Evolutionary conservation across 2,329 filamentous ascomycete species (phyloP).

Genomic region (Cladosporium oxysporum): DNA sequence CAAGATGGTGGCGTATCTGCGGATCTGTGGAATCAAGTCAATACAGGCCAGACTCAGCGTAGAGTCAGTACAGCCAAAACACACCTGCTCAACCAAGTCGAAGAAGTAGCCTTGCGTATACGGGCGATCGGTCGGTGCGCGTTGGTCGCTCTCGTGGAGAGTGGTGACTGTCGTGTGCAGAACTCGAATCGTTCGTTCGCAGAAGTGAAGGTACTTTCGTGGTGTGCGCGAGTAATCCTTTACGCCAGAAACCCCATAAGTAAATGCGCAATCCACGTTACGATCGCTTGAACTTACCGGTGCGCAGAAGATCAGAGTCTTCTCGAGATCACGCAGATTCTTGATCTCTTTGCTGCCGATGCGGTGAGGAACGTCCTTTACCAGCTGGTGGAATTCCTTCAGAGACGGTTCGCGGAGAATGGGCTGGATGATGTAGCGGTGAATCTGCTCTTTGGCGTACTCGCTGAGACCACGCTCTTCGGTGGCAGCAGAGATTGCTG

Average conservation of each 20-base stretch:
- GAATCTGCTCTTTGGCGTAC: slow-evolving; percentile 74
- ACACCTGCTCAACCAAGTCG: slow-evolving; percentile 82
- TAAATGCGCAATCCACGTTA: slow-evolving; percentile 62
- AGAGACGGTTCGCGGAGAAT: slow-evolving; percentile 72
- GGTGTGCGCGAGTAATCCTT: slow-evolving; percentile 74
- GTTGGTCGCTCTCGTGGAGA: slow-evolving; percentile 82
- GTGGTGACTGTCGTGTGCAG: slow-evolving; percentile 86
- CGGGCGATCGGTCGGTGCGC: slow-evolving; percentile 78
- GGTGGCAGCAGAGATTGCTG: slow-evolving; percentile 35
- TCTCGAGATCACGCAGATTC: slow-evolving; percentile 90
- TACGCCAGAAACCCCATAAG: slow-evolving; percentile 62
- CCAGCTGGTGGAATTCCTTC: slow-evolving; percentile 77
- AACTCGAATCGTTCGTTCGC: slow-evolving; percentile 84
- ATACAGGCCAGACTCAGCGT: slow-evolving; percentile 24
- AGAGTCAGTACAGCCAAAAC: slow-evolving; percentile 27
- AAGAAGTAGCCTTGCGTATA: slow-evolving; percentile 97
- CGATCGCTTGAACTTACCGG: slow-evolving; percentile 72
- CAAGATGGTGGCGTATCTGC: slow-evolving; percentile 83
- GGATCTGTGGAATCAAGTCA: slow-evolving; percentile 54
- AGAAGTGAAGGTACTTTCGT: slow-evolving; percentile 81
- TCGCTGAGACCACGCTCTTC: slow-evolving; percentile 60
- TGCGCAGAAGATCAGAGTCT: slow-evolving; percentile 86
- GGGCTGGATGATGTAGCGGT: slow-evolving; percentile 75
- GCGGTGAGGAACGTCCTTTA: slow-evolving; percentile 74
- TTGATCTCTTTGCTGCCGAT: slow-evolving; percentile 84